Evolutionary conservation across 73 alveolate genomes (phyloP), one percentile per base, ranked within the genome.

Genomic region (Durusdinium trenchii): DNA sequence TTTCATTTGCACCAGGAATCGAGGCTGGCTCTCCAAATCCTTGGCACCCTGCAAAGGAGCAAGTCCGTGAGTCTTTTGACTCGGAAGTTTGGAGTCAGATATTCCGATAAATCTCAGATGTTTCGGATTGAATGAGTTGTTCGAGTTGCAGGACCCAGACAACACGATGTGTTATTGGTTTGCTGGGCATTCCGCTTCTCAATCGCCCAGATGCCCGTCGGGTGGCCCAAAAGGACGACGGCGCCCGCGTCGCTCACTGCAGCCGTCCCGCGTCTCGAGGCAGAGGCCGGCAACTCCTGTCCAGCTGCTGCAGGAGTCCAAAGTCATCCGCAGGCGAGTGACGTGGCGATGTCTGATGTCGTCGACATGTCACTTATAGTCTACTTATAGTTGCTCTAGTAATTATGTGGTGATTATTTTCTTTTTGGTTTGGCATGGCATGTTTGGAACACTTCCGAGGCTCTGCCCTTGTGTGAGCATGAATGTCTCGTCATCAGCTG

Each of bases 141-240:
- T n/a, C 10, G 6, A 32, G 16, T 42, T 32, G 81, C 85, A 89
- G 96, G 96, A 89, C 64, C 71, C 96, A 3, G 96, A 89, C 54
- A 89, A 89, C 50, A 89, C 96, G 48, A 89, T 89, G 71, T 89
- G 96, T 71, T 62, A 89, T 86, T 89, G 96, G 96, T 89, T 89
- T 64, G 96, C 71, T 1, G 96, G 96, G 54, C 94, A 84, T 52
- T 50, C 94, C 4, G 94, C 94, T 52, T 84, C 94, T 2, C 94
- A 84, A 36, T 3, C 76, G 20, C 94, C 94, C 28, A 30, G 94
- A 36, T 84, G 94, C 52, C 54, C 78, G 94, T 45, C 51, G 30
- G 85, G 46, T 5, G 38, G n/a, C n/a, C n/a, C n/a, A n/a, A n/a
- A n/a, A n/a, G n/a, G n/a, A 60, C n/a, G 18, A 60, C 30, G 73